A percentile compares a stretch with the other conserved stretches of the same genome.
These are phyloP conservation scores for Danielozyma ontarioensis DNA, from an alignment of 805 yeast species.

Conservation along the genomic window DNA sequence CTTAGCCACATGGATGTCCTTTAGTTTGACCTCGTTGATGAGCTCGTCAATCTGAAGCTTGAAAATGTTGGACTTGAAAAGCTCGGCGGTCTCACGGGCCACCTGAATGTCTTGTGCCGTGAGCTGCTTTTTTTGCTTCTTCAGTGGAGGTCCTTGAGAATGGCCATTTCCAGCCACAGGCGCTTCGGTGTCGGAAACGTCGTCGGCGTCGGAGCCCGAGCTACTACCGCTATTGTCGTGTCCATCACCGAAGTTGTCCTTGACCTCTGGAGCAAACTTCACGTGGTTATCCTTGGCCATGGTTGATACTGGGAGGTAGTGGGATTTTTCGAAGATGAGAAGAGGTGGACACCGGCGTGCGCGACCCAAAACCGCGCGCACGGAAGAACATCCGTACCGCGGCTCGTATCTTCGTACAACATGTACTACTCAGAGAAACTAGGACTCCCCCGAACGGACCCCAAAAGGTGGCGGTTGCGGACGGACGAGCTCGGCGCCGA, in stretches of 20 bases:
- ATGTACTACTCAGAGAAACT: constrained; percentile 63
- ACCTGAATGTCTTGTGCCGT: constrained; percentile 82
- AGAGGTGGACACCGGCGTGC: not conserved
- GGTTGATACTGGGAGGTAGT: not conserved
- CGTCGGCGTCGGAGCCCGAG: not conserved
- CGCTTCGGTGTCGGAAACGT: not conserved
- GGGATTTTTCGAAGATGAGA: not conserved
- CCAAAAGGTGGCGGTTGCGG: constrained; percentile 65
- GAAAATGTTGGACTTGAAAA: constrained; percentile 92
- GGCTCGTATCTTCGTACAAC: not conserved
- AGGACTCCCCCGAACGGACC: constrained; percentile 66
- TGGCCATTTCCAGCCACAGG: not conserved
- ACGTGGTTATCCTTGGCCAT: not conserved
- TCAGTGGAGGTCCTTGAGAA: constrained; percentile 17
- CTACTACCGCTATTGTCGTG: not conserved
- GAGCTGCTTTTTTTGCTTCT: constrained; percentile 35
- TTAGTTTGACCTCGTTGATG: constrained; percentile 70
- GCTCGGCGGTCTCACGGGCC: constrained; percentile 89
- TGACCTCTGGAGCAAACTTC: not conserved
- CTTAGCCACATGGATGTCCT: constrained; percentile 58
- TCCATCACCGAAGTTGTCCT: not conserved
- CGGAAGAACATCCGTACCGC: not conserved
- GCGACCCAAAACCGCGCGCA: not conserved
- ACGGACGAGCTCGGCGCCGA: constrained; percentile 72
- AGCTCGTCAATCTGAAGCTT: constrained; percentile 92